Percentiles rank a stretch among this genome's conserved stretches.
These are phyloP conservation scores for Aspergillus ochraceus DNA, from an alignment of 2,329 filamentous ascomycete genomes.

Conservation along the genomic window DNA sequence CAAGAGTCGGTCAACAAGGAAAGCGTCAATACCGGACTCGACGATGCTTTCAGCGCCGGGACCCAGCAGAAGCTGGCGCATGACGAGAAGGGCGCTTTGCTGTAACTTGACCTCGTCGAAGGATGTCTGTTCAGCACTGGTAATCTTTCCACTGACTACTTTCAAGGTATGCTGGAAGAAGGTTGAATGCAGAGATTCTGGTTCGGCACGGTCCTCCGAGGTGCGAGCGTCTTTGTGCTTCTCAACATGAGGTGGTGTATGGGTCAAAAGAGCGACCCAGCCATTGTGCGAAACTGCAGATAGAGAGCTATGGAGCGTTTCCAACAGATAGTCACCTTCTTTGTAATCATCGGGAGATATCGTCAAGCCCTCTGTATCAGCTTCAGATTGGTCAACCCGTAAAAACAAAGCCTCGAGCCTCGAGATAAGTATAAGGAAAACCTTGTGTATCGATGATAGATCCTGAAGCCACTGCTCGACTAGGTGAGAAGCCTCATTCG, in stretches of 20 bases:
- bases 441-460: conserved; percentile 50
- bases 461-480: conserved; percentile 77
- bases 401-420: conserved; percentile 35
- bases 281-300: conserved; percentile 66
- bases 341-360: conserved; percentile 64
- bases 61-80: conserved; percentile 51
- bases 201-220: conserved; percentile 50
- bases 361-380: conserved; percentile 47
- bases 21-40: conserved; percentile 62
- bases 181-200: conserved; percentile 33
- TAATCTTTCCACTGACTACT: conserved; percentile 26
- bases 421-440: conserved; percentile 38
- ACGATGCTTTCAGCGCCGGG: conserved; percentile 40
- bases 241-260: conserved; percentile 52
- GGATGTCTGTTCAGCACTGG: conserved; percentile 33
- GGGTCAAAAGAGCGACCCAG: conserved; percentile 69
- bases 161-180: conserved; percentile 34
- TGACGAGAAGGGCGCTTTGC: conserved; percentile 66
- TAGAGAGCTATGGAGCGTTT: conserved; percentile 71
- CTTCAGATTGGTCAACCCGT: conserved; percentile 19
- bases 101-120: conserved; percentile 66
- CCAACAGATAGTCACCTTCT: conserved; percentile 75
- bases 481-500: conserved; percentile 72
- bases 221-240: conserved; percentile 45
- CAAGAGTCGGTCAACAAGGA: conserved; percentile 68